Evolutionary conservation across 306 rosid genomes (phyloP), one percentile per base, ranked within the genome.

Genomic region (Begonia loranthoides): DNA sequence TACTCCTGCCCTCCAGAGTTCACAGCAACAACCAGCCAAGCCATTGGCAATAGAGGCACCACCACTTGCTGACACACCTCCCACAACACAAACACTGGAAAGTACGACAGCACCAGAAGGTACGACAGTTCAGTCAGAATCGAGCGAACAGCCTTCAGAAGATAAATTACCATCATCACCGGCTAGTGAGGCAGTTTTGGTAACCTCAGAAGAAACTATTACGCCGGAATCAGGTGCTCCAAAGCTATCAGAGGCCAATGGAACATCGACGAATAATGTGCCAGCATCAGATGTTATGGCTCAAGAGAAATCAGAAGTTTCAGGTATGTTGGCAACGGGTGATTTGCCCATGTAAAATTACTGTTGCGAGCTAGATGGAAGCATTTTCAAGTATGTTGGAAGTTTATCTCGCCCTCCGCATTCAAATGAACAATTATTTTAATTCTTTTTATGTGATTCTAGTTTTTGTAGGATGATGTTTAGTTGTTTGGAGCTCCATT

Each of bases 31-130:
- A 62, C 77, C 84, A 4, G 83, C 60, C 55, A 80, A 86, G 80
- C 94, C 65, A 9, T 68, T 92, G 78, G 74, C 85, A 24, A 53
- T 92, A 50, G 96, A 83, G 72, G 96, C 93, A 39, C 79, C 93
- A 57, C 76, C 84, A 28, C 36, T 28, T 41, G 38, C 77, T 4
- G 54, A 21, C 5, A 45, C 84, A 70, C 73, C 87, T 55, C 51
- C 79, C 12, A 55, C 78, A 54, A 54, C 70, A 17, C 79, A 60
- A 62, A 55, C 71, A 24, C 58, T 78, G 22, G 81, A 79, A 52
- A 36, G 88, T 14, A 13, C 69, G 10, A 19, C 73, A 62, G 58
- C 71, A 19, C 58, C 81, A 17, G 81, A 79, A 52, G 28, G 88
- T 14, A 13, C 67, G 9, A 19, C 74, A 28, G 66, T 33, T 13